A percentile compares a stretch with the other conserved stretches of the same genome.
Evolutionary conservation across 2,329 filamentous ascomycete species (phyloP).

Genomic region (Claviceps capensis): DNA sequence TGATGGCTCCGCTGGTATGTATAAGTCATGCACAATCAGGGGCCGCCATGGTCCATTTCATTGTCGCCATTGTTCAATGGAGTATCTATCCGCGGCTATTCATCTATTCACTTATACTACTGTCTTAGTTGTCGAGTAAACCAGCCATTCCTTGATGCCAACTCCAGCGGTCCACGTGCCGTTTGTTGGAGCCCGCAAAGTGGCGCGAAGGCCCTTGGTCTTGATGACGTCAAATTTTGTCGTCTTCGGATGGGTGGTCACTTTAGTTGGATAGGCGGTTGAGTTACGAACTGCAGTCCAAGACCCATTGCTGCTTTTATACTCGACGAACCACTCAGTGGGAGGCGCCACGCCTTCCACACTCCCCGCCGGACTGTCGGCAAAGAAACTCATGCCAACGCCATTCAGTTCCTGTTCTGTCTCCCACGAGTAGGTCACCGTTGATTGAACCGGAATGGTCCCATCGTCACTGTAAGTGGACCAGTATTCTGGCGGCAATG

Average conservation of each 20-base stretch:
- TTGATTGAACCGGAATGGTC: neutral
- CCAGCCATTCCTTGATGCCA: neutral
- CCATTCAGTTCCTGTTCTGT: neutral
- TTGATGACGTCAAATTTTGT: neutral
- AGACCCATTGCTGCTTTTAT: neutral
- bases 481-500: conserved; percentile 1
- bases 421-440: neutral
- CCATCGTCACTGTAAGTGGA: neutral
- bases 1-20: no score
- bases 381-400: neutral
- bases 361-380: neutral
- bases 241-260: neutral
- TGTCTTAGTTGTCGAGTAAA: neutral
- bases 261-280: neutral
- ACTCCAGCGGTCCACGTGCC: neutral
- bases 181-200: neutral
- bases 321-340: neutral
- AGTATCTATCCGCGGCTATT: no score
- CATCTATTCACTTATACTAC: neutral
- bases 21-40: no score
- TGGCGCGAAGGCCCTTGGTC: neutral
- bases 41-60: no score
- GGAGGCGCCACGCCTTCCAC: neutral
- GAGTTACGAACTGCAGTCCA: neutral
- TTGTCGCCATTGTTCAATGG: no score